A percentile compares a stretch with the other conserved stretches of the same genome.
Conservation (phyloP, 257 asterid genomes). For the Eustoma russellianum region DNA sequence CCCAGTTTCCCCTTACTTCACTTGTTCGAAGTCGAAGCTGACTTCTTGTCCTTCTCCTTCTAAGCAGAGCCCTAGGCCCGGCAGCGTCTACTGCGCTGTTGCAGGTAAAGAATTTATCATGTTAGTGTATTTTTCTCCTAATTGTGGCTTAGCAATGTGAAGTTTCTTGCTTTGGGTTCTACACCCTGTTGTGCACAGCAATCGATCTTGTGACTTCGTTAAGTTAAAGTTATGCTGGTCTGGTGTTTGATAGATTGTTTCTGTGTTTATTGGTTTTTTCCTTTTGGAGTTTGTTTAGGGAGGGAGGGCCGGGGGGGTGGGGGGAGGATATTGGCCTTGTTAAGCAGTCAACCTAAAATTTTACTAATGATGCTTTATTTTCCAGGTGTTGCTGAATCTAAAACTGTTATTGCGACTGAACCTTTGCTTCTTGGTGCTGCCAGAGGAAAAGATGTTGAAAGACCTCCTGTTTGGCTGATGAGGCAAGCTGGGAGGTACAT, state of each 20-base stretch:
- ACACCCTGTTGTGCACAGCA: background rate
- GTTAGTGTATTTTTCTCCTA: background rate
- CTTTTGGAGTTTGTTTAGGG: no score
- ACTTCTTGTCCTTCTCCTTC: slow-evolving; percentile 4
- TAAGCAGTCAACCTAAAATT: no score
- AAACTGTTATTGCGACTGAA: slow-evolving; percentile 55
- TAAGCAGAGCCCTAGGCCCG: slow-evolving; percentile 7
- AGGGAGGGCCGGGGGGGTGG: no score
- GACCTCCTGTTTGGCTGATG: slow-evolving; percentile 99
- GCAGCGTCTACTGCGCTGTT: slow-evolving; percentile 13
- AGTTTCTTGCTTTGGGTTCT: background rate
- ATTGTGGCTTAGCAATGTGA: no score
- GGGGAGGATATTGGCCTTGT: no score
- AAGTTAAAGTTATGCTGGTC: background rate
- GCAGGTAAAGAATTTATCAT: slow-evolving; percentile 14
- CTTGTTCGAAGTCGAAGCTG: slow-evolving; percentile 15
- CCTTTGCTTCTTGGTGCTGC: slow-evolving; percentile 84
- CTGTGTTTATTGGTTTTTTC: no score
- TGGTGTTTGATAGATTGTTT: background rate
- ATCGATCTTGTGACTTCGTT: background rate
- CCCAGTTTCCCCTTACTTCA: slow-evolving; percentile 15
- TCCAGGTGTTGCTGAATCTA: slow-evolving; percentile 84
- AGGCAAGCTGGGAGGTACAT: slow-evolving; percentile 99
- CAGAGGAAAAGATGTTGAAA: slow-evolving; percentile 82
- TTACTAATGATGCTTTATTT: slow-evolving; percentile 8